A percentile compares a stretch with the other conserved stretches of the same genome.
These are phyloP conservation scores for Coffea canephora DNA, from an alignment of 257 asterid genomes.

Conservation along the genomic window DNA sequence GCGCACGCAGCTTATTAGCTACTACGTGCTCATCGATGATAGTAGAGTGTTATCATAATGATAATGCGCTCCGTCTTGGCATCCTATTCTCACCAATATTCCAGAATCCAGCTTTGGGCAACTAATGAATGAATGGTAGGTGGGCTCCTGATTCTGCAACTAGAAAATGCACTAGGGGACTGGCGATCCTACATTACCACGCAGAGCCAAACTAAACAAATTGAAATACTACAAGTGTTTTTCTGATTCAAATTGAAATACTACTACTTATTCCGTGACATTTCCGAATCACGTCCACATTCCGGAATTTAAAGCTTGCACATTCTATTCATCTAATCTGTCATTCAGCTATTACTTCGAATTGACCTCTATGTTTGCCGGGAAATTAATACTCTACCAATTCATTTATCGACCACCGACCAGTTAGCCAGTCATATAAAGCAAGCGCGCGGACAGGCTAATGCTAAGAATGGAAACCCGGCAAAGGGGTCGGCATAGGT, in stretches of 20 bases:
- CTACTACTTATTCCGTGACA: neutral
- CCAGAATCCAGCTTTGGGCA: slow-evolving; percentile 2
- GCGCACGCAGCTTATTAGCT: neutral
- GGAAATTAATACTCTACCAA: neutral
- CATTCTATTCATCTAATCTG: neutral
- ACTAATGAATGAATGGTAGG: neutral
- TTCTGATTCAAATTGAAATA: slow-evolving; percentile 4
- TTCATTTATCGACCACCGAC: neutral
- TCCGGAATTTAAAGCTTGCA: neutral
- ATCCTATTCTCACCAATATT: neutral
- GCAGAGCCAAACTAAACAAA: neutral
- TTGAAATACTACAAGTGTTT: neutral
- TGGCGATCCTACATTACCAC: neutral
- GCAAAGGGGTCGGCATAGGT: slow-evolving; percentile 8
- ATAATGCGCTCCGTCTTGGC: neutral
- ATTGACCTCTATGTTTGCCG: neutral
- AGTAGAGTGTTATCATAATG: neutral
- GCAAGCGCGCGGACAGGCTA: neutral
- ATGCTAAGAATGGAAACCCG: neutral
- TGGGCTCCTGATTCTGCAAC: slow-evolving; percentile 2
- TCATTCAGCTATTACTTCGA: neutral
- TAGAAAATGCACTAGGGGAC: neutral
- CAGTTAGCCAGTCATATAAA: neutral
- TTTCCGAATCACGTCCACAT: neutral
- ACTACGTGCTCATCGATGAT: neutral